phyloP scores from a whole-genome alignment of 768 basidiomycete species.

The Termitomyces sp. region DNA sequence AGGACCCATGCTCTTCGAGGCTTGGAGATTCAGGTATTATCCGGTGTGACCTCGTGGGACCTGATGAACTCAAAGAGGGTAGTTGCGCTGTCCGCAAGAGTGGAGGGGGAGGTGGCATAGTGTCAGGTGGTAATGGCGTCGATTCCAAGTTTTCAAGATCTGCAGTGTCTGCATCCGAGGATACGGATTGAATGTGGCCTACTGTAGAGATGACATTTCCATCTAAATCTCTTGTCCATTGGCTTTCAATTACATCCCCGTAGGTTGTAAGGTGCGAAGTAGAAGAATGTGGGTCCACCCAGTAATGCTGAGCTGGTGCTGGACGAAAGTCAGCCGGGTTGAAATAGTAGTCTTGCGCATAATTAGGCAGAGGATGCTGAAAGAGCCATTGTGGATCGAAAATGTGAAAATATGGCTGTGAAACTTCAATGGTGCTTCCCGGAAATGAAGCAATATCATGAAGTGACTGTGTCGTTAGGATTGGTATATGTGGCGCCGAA shows the following conservation, averaged over 20 bases:
- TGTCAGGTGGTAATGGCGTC: not conserved
- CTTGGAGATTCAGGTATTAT: not conserved
- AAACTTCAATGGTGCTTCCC: not conserved
- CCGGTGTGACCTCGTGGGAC: not conserved
- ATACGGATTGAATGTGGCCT: not conserved
- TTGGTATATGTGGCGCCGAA: conserved; percentile 3
- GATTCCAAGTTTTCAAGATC: conserved; percentile 5
- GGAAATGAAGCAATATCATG: not conserved
- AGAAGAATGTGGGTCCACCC: not conserved
- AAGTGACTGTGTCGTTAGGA: conserved; percentile 2
- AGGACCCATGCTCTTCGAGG: not conserved
- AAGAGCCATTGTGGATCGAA: not conserved
- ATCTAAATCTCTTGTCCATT: not conserved
- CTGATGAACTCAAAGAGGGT: not conserved
- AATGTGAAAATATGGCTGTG: not conserved
- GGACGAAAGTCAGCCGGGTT: not conserved
- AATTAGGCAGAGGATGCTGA: not conserved
- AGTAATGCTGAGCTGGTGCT: not conserved
- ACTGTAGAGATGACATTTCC: not conserved
- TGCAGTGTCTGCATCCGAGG: conserved; percentile 4
- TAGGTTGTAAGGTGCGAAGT: not conserved
- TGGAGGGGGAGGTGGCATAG: conserved; percentile 1
- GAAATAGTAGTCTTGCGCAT: not conserved
- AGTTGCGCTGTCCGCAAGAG: not conserved
- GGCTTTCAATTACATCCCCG: not conserved